Percentiles rank a stretch among this genome's conserved stretches.
These are phyloP conservation scores for Nothophoma quercina DNA, from an alignment of 2,329 filamentous ascomycete genomes.

Conservation along the genomic window DNA sequence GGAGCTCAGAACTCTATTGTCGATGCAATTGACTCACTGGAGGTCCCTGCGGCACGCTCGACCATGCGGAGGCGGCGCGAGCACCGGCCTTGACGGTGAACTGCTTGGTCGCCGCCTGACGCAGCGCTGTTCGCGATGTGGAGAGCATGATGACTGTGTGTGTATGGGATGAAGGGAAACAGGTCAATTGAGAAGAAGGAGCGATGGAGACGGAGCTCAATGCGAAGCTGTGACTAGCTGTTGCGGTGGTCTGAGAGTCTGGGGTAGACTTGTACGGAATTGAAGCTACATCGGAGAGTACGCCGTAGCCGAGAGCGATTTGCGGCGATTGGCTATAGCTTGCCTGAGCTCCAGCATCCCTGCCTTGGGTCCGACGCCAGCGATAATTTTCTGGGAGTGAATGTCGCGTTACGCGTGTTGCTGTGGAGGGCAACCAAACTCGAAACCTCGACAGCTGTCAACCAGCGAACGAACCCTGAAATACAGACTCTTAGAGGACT, in stretches of 20 bases:
- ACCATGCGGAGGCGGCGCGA: slow-evolving; percentile 82
- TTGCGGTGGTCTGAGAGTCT: slow-evolving; percentile 32
- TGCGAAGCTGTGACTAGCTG: slow-evolving; percentile 12
- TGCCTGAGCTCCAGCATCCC: slow-evolving; percentile 15
- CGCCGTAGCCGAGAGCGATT: slow-evolving; percentile 18
- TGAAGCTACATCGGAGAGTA: slow-evolving; percentile 20
- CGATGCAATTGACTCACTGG: slow-evolving; percentile 69
- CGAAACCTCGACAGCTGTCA: slow-evolving; percentile 10
- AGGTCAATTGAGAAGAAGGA: slow-evolving; percentile 20
- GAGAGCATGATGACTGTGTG: slow-evolving; percentile 43
- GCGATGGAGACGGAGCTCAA: slow-evolving; percentile 14
- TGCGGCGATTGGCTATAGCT: slow-evolving; percentile 27
- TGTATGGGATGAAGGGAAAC: slow-evolving; percentile 7
- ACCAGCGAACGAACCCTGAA: slow-evolving; percentile 3
- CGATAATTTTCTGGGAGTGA: slow-evolving; percentile 29
- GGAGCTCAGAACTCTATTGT: slow-evolving; percentile 8
- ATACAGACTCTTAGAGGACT: background rate
- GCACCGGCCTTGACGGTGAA: slow-evolving; percentile 50
- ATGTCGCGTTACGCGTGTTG: slow-evolving; percentile 1
- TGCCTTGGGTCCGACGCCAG: slow-evolving; percentile 22
- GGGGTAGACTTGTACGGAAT: slow-evolving; percentile 37
- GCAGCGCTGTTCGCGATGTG: slow-evolving; percentile 48
- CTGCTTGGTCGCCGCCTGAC: slow-evolving; percentile 48
- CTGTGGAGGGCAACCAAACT: background rate
- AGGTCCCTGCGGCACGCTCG: slow-evolving; percentile 90